Base-by-base conservation (phyloP, 2,329 filamentous ascomycete genomes). In the Penicillium sp. region DNA sequence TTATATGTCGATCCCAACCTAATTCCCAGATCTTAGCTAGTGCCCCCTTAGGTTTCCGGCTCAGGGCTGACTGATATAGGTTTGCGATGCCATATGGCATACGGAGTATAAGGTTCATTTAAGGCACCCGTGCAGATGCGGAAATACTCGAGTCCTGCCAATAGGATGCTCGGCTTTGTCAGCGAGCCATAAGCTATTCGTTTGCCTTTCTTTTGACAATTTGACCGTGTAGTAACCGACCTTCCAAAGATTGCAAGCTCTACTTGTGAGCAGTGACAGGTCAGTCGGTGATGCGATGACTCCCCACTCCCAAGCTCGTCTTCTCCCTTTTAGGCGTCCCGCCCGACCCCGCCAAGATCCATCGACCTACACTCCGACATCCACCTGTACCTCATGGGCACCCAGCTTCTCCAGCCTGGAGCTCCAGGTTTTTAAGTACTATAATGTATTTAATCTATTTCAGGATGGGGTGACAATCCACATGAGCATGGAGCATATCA, bases 361-460 rank as follows among this genome's bases (percentile, higher is more conserved):
- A 42, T 38, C 27, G 19, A 43, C 34, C 33, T 49, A 40, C 46
- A 49, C 46, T 11, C 31, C 13, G 11, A 11, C 44, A 38, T 44
- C 46, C 46, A 44, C 40, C 12, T 2, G 12, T 25, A 33, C 40
- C 16, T 40, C 46, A 37, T 28, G 33, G 18, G 18, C 25, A 14
- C 9, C 10, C 46, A 49, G 28, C 2, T 22, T 43, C 12, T 19
- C 39, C 46, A 44, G 39, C 44, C 46, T 40, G 11, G 19, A 43
- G 39, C 18, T 49, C 5, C 6, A 7, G n/a, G 19, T 38, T 28
- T 33, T 5, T 18, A 12, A n/a, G n/a, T 33, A 44, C 28, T 28
- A 22, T 22, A 22, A 28, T 31, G 19, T n/a, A n/a, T 42, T 41
- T 50, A 47, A 48, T 53, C 50, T 55, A 47, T 53, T 53, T 55